These are phyloP conservation scores for Apiospora phragmitis DNA, from an alignment of 2,329 filamentous ascomycete species.

Conservation along the genomic window DNA sequence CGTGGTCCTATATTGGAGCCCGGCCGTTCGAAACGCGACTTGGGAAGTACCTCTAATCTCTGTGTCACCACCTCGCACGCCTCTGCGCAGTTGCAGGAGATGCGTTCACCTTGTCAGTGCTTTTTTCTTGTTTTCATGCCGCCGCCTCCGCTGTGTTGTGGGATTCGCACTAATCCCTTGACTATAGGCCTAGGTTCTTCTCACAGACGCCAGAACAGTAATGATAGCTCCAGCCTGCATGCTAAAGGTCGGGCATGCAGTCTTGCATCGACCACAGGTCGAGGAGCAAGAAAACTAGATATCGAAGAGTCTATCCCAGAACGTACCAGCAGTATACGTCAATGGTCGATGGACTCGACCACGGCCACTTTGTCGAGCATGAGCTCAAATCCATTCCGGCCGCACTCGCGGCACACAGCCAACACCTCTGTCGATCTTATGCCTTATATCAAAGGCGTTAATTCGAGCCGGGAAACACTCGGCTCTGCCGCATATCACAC, in stretches of 20 bases:
- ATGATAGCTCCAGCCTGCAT: background rate
- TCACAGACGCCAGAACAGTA: background rate
- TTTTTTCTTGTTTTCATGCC: slow-evolving; percentile 11
- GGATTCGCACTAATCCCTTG: background rate
- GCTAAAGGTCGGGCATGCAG: slow-evolving; percentile 23
- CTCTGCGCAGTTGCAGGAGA: slow-evolving; percentile 14
- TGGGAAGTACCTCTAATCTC: slow-evolving; percentile 23
- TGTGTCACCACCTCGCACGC: slow-evolving; percentile 15
- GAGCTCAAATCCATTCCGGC: slow-evolving; percentile 42
- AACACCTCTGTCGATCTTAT: slow-evolving; percentile 45
- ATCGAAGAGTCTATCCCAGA: slow-evolving; percentile 38
- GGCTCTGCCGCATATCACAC: slow-evolving; percentile 7
- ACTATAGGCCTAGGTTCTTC: background rate
- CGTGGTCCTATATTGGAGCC: slow-evolving; percentile 15
- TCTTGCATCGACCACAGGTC: slow-evolving; percentile 23
- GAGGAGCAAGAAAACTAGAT: slow-evolving; percentile 31
- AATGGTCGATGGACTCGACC: slow-evolving; percentile 44
- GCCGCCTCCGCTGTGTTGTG: background rate
- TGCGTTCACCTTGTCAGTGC: slow-evolving; percentile 25
- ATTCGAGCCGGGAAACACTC: slow-evolving; percentile 16
- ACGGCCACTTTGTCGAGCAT: slow-evolving; percentile 41
- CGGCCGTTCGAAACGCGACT: slow-evolving; percentile 19
- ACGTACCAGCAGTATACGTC: slow-evolving; percentile 37
- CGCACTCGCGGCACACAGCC: slow-evolving; percentile 44
- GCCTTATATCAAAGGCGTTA: slow-evolving; percentile 18